Conservation (phyloP, 2,329 filamentous ascomycete species). For the Cercospora canescens region DNA sequence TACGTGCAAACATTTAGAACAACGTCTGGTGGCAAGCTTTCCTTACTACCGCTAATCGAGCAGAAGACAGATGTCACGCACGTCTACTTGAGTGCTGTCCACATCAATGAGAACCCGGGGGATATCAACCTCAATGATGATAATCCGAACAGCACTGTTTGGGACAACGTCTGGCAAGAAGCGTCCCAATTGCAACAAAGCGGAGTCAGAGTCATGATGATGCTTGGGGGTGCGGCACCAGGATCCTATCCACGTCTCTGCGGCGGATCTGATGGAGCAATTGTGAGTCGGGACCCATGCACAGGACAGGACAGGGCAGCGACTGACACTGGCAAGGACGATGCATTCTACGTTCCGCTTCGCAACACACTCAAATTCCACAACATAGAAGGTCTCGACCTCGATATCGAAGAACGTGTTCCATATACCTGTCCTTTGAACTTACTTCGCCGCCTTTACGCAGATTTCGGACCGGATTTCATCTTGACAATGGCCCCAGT, state of each 20-base stretch:
- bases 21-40: slow-evolving; percentile 26
- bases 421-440: slow-evolving; percentile 27
- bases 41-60: slow-evolving; percentile 29
- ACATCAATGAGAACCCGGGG: slow-evolving; percentile 30
- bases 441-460: slow-evolving; percentile 29
- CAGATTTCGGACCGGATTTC: slow-evolving; percentile 32
- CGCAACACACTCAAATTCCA: slow-evolving; percentile 28
- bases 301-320: background rate
- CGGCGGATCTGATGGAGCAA: slow-evolving; percentile 20
- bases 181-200: slow-evolving; percentile 26
- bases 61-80: slow-evolving; percentile 32
- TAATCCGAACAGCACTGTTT: slow-evolving; percentile 25
- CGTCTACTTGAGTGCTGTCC: slow-evolving; percentile 31
- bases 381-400: slow-evolving; percentile 33
- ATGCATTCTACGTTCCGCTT: slow-evolving; percentile 31
- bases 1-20: slow-evolving; percentile 34
- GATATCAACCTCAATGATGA: slow-evolving; percentile 33
- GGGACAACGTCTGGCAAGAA: slow-evolving; percentile 29
- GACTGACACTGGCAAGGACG: slow-evolving; percentile 19
- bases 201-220: slow-evolving; percentile 36
- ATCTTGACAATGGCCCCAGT: slow-evolving; percentile 37
- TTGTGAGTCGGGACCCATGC: slow-evolving; percentile 11
- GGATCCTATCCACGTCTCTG: slow-evolving; percentile 32
- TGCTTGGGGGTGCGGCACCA: slow-evolving; percentile 34
- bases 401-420: slow-evolving; percentile 35